phyloP scores from a whole-genome alignment of 805 yeast species.

The Saturnispora ahearnii region DNA sequence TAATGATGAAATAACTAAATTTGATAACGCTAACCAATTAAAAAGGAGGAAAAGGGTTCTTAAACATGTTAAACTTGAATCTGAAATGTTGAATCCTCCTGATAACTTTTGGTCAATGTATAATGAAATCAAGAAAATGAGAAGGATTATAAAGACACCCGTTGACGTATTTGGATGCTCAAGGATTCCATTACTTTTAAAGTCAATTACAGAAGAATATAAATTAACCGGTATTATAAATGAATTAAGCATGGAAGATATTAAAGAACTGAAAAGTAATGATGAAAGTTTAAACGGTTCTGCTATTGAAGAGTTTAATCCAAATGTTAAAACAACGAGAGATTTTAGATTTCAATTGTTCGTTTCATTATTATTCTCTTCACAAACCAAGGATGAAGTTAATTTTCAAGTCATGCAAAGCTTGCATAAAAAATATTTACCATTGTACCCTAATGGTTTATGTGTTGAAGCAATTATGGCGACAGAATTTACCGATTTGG shows the following conservation, averaged over 20 bases:
- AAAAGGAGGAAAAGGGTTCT: slow-evolving; percentile 3
- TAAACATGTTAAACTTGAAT: slow-evolving; percentile 9
- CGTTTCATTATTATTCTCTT: slow-evolving; percentile 74
- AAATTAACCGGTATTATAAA: slow-evolving; percentile 4
- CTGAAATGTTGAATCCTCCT: slow-evolving; percentile 12
- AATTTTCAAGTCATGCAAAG: slow-evolving; percentile 63
- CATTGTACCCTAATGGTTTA: slow-evolving; percentile 40
- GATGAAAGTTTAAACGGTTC: not conserved
- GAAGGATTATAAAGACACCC: slow-evolving; percentile 61
- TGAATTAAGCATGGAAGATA: slow-evolving; percentile 5
- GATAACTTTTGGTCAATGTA: slow-evolving; percentile 46
- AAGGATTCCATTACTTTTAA: slow-evolving; percentile 38
- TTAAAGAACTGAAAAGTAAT: not conserved
- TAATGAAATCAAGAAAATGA: slow-evolving; percentile 54
- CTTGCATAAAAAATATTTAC: slow-evolving; percentile 41
- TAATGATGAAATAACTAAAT: slow-evolving; percentile 1
- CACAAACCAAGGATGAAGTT: slow-evolving; percentile 88
- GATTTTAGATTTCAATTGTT: slow-evolving; percentile 61
- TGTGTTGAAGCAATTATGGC: slow-evolving; percentile 45
- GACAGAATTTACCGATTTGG: slow-evolving; percentile 49
- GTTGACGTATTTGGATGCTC: slow-evolving; percentile 89
- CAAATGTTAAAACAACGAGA: slow-evolving; percentile 15
- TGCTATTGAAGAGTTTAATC: slow-evolving; percentile 1
- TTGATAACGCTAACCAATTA: slow-evolving; percentile 7
- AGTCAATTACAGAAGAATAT: slow-evolving; percentile 21